Evolutionary conservation across 2,329 filamentous ascomycete genomes (phyloP).

Genomic region (Nannizzia gypsea): DNA sequence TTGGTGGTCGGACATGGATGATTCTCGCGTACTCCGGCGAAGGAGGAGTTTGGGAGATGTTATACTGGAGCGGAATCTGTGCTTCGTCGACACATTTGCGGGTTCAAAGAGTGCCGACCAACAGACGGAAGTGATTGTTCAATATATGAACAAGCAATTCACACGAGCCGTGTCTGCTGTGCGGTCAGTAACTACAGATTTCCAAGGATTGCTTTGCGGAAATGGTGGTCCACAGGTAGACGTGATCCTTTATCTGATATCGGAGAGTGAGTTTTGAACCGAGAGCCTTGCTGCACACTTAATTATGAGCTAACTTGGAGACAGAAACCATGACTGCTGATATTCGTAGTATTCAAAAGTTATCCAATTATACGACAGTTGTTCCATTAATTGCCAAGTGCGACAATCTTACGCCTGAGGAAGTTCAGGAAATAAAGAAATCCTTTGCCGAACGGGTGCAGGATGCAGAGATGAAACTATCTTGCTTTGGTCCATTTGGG

Average conservation of each 20-base stretch:
- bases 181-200: conserved; percentile 57
- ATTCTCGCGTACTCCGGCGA: conserved; percentile 47
- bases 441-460: conserved; percentile 26
- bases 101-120: conserved; percentile 40
- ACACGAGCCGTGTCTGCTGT: conserved; percentile 51
- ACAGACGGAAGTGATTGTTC: conserved; percentile 48
- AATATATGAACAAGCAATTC: conserved; percentile 63
- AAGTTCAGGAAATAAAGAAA: conserved; percentile 49
- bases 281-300: neutral
- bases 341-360: conserved; percentile 56
- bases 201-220: conserved; percentile 66
- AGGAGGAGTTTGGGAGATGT: conserved; percentile 63
- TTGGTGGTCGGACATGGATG: conserved; percentile 78
- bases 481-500: conserved; percentile 48
- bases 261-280: conserved; percentile 45
- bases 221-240: conserved; percentile 77
- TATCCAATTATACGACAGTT: conserved; percentile 67
- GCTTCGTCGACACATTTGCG: conserved; percentile 74
- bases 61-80: conserved; percentile 80
- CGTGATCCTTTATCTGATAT: conserved; percentile 69
- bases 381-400: conserved; percentile 69
- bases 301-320: neutral
- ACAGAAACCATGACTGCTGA: conserved; percentile 51
- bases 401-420: conserved; percentile 52
- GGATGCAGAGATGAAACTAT: conserved; percentile 47